These are phyloP conservation scores for Graphiopsis chlorocephala DNA, from an alignment of 2,329 filamentous ascomycete genomes.

Conservation along the genomic window DNA sequence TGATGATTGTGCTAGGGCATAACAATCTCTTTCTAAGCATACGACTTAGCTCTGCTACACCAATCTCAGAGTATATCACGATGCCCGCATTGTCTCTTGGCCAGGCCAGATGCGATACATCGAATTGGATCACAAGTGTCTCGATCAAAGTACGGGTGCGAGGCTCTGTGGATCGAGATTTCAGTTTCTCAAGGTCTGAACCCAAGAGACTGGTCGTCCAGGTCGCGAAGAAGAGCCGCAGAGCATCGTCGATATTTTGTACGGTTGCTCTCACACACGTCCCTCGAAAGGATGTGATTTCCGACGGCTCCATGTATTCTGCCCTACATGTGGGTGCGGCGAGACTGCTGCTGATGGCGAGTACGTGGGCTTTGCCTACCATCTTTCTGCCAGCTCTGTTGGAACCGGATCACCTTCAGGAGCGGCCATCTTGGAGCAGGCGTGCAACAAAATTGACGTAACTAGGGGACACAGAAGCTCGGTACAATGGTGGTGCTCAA, in stretches of 20 bases:
- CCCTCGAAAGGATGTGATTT: not conserved
- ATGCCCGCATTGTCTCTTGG: not conserved
- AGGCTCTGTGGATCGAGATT: not conserved
- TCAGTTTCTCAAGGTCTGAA: not conserved
- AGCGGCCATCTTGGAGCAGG: not conserved
- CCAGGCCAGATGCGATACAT: not conserved
- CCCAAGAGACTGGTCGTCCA: conserved; percentile 1
- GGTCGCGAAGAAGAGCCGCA: not conserved
- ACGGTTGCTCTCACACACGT: not conserved
- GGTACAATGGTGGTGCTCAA: accelerated
- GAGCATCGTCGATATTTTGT: not conserved
- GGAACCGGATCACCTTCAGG: not conserved
- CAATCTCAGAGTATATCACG: not conserved
- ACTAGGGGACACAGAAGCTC: accelerated
- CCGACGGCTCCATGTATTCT: not conserved
- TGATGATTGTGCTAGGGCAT: not conserved
- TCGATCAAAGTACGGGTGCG: not conserved
- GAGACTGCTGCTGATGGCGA: not conserved
- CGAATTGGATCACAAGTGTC: not conserved
- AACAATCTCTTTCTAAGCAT: not conserved
- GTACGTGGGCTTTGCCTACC: not conserved
- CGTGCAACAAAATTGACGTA: not conserved
- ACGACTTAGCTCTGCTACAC: not conserved
- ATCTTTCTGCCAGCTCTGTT: not conserved
- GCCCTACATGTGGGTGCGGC: not conserved